Conservation (phyloP, 805 yeast genomes). For the Candida chauliodis region DNA sequence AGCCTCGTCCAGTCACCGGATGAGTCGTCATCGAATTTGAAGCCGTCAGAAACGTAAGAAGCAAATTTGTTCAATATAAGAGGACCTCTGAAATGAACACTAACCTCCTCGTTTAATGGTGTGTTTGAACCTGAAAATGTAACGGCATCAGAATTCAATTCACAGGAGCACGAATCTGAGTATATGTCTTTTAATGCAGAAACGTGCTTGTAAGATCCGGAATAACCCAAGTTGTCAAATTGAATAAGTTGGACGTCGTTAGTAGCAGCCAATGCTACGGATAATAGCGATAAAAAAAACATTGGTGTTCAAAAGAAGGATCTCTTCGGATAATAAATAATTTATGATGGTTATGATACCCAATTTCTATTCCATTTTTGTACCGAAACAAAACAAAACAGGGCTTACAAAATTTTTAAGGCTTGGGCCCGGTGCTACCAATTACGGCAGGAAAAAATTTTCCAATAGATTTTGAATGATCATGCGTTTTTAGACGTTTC, state of each 20-base stretch:
- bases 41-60: slow-evolving; percentile 49
- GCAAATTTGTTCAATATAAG: slow-evolving; percentile 58
- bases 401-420: not conserved
- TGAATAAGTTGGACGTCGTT: slow-evolving; percentile 25
- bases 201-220: slow-evolving; percentile 51
- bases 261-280: slow-evolving; percentile 4
- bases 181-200: slow-evolving; percentile 37
- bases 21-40: slow-evolving; percentile 24
- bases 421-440: not conserved
- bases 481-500: no score
- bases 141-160: slow-evolving; percentile 31
- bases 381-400: slow-evolving; percentile 3
- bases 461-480: no score
- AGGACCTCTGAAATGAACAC: slow-evolving; percentile 81
- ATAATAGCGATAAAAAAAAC: slow-evolving; percentile 2
- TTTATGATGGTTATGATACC: not conserved
- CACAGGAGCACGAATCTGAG: slow-evolving; percentile 44
- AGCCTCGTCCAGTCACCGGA: slow-evolving; percentile 53
- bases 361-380: not conserved
- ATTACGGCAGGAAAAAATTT: no score
- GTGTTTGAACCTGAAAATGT: slow-evolving; percentile 56
- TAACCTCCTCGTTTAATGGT: slow-evolving; percentile 65
- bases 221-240: slow-evolving; percentile 53
- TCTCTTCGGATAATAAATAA: not conserved
- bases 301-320: not conserved